Percentiles rank a stretch among this genome's conserved stretches.
These are phyloP conservation scores for Plicaturopsis crispa DNA, from an alignment of 768 basidiomycete genomes.

Conservation along the genomic window DNA sequence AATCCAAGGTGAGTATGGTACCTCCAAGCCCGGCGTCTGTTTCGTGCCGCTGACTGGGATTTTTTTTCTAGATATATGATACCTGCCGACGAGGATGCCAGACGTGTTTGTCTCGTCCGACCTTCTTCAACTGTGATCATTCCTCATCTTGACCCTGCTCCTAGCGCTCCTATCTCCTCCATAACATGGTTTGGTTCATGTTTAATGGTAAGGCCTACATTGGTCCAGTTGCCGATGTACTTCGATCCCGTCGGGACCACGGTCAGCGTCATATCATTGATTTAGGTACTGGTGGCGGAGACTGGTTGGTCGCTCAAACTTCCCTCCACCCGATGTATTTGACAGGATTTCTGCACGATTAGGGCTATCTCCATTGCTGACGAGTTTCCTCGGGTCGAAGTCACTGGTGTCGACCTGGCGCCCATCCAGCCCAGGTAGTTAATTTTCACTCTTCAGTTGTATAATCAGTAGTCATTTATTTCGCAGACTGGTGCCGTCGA, in stretches of 20 bases:
- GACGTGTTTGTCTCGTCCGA: slow-evolving; percentile 41
- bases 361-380: slow-evolving; percentile 74
- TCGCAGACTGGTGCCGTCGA: slow-evolving; percentile 53
- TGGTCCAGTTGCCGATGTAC: slow-evolving; percentile 52
- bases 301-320: slow-evolving; percentile 35
- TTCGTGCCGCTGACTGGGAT: too few species aligned
- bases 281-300: slow-evolving; percentile 60
- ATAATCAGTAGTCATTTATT: not conserved
- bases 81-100: slow-evolving; percentile 60
- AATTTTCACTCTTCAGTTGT: slow-evolving; percentile 10
- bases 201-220: slow-evolving; percentile 57
- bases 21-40: too few species aligned
- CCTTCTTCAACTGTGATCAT: not conserved
- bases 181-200: slow-evolving; percentile 61
- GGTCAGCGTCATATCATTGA: slow-evolving; percentile 42
- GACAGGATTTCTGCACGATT: slow-evolving; percentile 1
- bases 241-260: slow-evolving; percentile 28
- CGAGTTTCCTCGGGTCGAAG: slow-evolving; percentile 59
- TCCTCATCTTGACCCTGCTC: slow-evolving; percentile 1
- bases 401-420: slow-evolving; percentile 65
- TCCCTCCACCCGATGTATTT: too few species aligned
- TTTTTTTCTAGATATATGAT: too few species aligned
- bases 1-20: too few species aligned
- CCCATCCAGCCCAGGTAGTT: slow-evolving; percentile 68
- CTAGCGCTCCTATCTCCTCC: slow-evolving; percentile 56